Conservation (phyloP, 208 protist genomes). For the Acanthamoeba sp. region DNA sequence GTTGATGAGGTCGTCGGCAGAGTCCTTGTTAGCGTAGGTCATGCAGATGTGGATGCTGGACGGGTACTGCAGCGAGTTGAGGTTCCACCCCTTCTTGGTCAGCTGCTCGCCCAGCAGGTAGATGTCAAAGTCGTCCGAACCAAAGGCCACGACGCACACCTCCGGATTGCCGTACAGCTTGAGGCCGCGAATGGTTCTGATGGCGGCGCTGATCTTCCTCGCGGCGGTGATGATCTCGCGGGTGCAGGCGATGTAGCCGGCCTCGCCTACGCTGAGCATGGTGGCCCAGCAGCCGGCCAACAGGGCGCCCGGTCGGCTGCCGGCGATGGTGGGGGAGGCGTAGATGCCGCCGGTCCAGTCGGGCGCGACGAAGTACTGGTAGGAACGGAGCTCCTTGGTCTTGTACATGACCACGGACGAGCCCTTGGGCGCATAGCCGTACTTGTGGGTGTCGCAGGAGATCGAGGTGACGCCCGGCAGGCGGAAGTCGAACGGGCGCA, state of each 20-base stretch:
- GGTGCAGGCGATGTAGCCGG: constrained; percentile 92
- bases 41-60: constrained; percentile 82
- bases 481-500: constrained; percentile 94
- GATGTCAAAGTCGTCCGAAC: constrained; percentile 93
- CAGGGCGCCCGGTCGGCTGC: constrained; percentile 94
- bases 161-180: constrained; percentile 91
- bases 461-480: constrained; percentile 98
- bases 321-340: constrained; percentile 96
- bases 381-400: constrained; percentile 91
- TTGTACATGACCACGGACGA: constrained; percentile 97
- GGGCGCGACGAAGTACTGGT: constrained; percentile 96
- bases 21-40: constrained; percentile 81
- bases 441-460: constrained; percentile 99
- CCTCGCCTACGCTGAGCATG: constrained; percentile 94
- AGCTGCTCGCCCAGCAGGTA: constrained; percentile 93
- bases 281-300: constrained; percentile 97
- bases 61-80: constrained; percentile 94
- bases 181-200: constrained; percentile 90
- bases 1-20: constrained; percentile 76
- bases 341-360: constrained; percentile 99
- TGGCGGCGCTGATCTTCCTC: constrained; percentile 90
- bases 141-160: constrained; percentile 93
- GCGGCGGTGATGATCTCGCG: constrained; percentile 91
- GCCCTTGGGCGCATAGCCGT: constrained; percentile 98
- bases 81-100: constrained; percentile 93